phyloP scores from a whole-genome alignment of 2,329 filamentous ascomycete genomes.

The Pseudogymnoascus pannorum region DNA sequence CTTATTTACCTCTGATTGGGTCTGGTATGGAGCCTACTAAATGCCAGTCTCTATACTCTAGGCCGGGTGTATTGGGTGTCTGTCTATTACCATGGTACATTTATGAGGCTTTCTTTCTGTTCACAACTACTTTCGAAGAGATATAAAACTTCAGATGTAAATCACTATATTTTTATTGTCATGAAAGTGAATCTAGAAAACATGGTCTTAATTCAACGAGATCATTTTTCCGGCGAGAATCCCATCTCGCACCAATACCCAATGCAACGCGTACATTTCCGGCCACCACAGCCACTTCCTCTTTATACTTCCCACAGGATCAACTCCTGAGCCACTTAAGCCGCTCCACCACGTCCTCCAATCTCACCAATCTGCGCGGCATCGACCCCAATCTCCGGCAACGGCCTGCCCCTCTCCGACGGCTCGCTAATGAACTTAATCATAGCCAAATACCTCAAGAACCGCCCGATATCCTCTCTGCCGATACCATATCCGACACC shows the following conservation, averaged over 20 bases:
- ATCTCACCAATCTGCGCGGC: slow-evolving; percentile 10
- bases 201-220: slow-evolving; percentile 3
- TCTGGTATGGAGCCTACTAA: no score
- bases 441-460: slow-evolving; percentile 17
- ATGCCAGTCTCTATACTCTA: no score
- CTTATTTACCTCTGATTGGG: no score
- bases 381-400: slow-evolving; percentile 13
- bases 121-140: not conserved
- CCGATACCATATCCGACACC: slow-evolving; percentile 17
- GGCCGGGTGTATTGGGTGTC: no score
- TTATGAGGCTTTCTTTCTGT: not conserved
- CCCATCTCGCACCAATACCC: not conserved
- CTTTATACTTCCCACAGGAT: slow-evolving; percentile 23
- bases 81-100: not conserved
- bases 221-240: slow-evolving; percentile 2
- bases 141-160: not conserved
- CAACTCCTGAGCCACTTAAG: not conserved
- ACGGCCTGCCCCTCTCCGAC: slow-evolving; percentile 13
- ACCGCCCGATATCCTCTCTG: slow-evolving; percentile 17
- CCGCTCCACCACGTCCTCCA: slow-evolving; percentile 14
- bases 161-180: not conserved
- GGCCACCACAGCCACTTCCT: not conserved
- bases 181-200: not conserved
- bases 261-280: not conserved
- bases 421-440: slow-evolving; percentile 17